Conservation (phyloP, 345 rosid genomes). For the Pistacia vera region DNA sequence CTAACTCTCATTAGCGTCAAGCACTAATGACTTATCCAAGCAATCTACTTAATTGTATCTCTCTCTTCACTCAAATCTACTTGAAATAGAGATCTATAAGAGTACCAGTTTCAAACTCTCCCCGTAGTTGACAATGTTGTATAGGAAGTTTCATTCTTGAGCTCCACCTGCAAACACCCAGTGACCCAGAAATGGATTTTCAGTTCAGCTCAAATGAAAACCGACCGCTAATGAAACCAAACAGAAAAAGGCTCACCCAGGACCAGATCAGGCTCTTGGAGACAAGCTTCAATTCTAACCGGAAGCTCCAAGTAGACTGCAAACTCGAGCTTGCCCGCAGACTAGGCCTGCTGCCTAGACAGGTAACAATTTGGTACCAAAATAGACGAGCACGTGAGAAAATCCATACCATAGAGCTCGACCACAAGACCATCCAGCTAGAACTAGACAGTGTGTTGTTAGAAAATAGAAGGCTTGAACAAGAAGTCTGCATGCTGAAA, state of each 20-base stretch:
- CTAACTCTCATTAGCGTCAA: neutral
- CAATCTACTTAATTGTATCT: neutral
- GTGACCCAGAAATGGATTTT: conserved; percentile 5
- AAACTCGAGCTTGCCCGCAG: conserved; percentile 42
- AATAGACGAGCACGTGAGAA: conserved; percentile 48
- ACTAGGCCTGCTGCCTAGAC: conserved; percentile 44
- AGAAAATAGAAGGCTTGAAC: conserved; percentile 30
- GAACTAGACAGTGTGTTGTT: conserved; percentile 27
- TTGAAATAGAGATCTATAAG: neutral
- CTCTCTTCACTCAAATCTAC: neutral
- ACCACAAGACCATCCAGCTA: conserved; percentile 24
- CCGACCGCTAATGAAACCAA: neutral
- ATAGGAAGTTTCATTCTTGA: neutral
- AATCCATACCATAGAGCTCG: conserved; percentile 33
- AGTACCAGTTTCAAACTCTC: conserved; percentile 10
- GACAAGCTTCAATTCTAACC: conserved; percentile 40
- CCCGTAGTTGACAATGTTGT: neutral
- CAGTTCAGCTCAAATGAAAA: conserved; percentile 4
- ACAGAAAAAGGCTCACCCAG: conserved; percentile 18
- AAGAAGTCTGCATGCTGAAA: conserved; percentile 18
- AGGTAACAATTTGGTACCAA: conserved; percentile 57
- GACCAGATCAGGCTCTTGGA: conserved; percentile 32
- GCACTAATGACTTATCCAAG: neutral
- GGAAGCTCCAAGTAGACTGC: conserved; percentile 39
- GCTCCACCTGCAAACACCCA: neutral